A percentile compares a stretch with the other conserved stretches of the same genome.
Evolutionary conservation across 129 eudicot genomes (phyloP).

Genomic region (Gnaphalium uliginosum): DNA sequence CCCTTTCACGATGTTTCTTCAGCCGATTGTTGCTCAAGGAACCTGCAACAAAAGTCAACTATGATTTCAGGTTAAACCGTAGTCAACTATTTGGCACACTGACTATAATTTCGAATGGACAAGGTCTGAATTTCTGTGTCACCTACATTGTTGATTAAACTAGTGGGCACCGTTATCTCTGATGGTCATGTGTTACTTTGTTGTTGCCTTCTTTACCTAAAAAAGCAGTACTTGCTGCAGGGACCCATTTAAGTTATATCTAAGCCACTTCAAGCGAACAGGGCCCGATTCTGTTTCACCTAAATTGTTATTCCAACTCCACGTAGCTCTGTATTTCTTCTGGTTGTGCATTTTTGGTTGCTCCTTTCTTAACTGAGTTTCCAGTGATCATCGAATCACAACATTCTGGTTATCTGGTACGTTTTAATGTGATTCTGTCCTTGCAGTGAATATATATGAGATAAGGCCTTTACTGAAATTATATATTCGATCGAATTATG

Average conservation of each 20-base stretch:
- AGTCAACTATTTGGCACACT: background rate
- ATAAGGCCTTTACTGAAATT: background rate
- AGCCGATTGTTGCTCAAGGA: background rate
- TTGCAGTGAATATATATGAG: background rate
- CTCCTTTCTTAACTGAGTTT: background rate
- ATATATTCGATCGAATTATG: background rate
- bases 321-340: background rate
- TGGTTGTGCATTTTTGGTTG: background rate
- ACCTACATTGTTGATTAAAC: background rate
- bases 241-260: background rate
- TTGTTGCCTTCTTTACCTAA: background rate
- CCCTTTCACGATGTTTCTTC: background rate
- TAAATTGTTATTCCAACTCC: background rate
- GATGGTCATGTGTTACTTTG: background rate
- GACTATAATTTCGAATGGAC: background rate
- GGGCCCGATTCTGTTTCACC: background rate
- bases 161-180: background rate
- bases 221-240: background rate
- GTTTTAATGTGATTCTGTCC: background rate
- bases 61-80: background rate
- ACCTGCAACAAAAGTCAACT: background rate
- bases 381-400: background rate
- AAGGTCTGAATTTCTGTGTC: background rate
- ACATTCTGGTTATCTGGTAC: background rate
- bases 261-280: background rate